phyloP scores from a whole-genome alignment of 495 filamentous ascomycete species.

The Penicillium taxi region DNA sequence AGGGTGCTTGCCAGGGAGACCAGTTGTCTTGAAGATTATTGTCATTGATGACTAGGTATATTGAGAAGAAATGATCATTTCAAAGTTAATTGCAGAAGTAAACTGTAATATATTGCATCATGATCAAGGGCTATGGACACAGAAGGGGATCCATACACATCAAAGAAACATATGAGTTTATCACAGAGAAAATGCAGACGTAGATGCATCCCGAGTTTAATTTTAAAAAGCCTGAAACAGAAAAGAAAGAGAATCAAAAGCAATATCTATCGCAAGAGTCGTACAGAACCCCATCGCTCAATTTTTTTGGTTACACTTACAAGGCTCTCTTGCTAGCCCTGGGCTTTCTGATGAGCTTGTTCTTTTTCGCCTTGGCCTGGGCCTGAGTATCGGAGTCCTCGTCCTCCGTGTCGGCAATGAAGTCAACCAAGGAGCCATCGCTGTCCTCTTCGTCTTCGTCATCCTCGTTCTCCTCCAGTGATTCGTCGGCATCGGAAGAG shows the following conservation, averaged over 20 bases:
- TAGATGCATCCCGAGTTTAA: constrained; percentile 12
- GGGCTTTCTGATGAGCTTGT: constrained; percentile 26
- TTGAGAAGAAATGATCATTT: too few relatives aligned
- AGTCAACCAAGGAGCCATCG: constrained; percentile 37
- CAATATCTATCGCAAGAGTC: constrained; percentile 10
- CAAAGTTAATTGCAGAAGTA: too few relatives aligned
- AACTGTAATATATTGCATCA: neutral
- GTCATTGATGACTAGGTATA: too few relatives aligned
- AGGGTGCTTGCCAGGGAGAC: constrained; percentile 25
- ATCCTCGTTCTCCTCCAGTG: constrained; percentile 36
- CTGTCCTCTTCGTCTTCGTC: constrained; percentile 39
- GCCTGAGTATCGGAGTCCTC: constrained; percentile 31
- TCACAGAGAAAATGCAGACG: constrained; percentile 9
- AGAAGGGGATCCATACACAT: too few relatives aligned
- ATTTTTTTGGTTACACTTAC: too few relatives aligned
- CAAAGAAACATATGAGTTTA: neutral
- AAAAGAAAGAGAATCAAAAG: constrained; percentile 8
- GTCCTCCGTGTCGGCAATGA: constrained; percentile 41
- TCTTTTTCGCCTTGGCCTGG: constrained; percentile 34
- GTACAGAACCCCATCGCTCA: constrained; percentile 13
- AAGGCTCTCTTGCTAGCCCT: constrained; percentile 30
- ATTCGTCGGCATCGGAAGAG: constrained; percentile 43
- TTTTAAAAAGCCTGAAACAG: constrained; percentile 5
- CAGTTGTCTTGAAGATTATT: constrained; percentile 19
- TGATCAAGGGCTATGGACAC: neutral